A percentile compares a stretch with the other conserved stretches of the same genome.
phyloP scores from a whole-genome alignment of 2,329 filamentous ascomycete genomes.

The Penicillium polonicum region DNA sequence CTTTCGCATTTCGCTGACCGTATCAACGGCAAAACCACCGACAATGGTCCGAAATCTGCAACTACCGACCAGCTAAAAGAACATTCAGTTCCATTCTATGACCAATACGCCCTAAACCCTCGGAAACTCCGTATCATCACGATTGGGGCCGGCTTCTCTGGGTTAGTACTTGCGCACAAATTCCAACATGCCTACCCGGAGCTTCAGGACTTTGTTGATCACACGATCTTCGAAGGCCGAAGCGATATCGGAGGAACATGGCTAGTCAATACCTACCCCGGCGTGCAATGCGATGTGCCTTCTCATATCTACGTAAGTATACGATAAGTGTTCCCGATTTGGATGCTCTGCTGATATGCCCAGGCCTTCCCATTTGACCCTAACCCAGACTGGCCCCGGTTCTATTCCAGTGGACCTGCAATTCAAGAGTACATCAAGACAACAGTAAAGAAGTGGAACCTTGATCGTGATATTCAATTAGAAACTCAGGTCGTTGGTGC shows the following conservation, averaged over 20 bases:
- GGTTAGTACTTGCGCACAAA: constrained; percentile 43
- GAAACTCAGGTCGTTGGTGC: constrained; percentile 41
- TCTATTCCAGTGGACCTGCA: constrained; percentile 42
- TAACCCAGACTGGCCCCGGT: constrained; percentile 43
- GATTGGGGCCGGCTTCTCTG: constrained; percentile 30
- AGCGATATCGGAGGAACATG: constrained; percentile 27
- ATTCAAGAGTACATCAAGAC: constrained; percentile 45
- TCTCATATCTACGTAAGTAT: constrained; percentile 36
- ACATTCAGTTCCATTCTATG: background rate
- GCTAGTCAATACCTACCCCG: constrained; percentile 23
- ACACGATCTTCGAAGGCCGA: constrained; percentile 46
- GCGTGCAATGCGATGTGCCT: constrained; percentile 32
- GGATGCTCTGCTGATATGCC: background rate
- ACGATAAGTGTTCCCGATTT: background rate
- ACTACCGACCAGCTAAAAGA: background rate
- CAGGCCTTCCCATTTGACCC: constrained; percentile 39
- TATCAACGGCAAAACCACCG: background rate
- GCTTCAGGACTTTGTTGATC: constrained; percentile 32
- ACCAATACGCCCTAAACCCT: constrained; percentile 24
- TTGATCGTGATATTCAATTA: constrained; percentile 41
- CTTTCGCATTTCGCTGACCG: background rate
- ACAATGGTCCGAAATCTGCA: background rate
- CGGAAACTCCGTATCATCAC: constrained; percentile 22
- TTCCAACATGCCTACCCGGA: constrained; percentile 38
- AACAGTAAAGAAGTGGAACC: constrained; percentile 41